A percentile compares a stretch with the other conserved stretches of the same genome.
Evolutionary conservation across 2,329 filamentous ascomycete species (phyloP).

Genomic region (Alternaria longipes): DNA sequence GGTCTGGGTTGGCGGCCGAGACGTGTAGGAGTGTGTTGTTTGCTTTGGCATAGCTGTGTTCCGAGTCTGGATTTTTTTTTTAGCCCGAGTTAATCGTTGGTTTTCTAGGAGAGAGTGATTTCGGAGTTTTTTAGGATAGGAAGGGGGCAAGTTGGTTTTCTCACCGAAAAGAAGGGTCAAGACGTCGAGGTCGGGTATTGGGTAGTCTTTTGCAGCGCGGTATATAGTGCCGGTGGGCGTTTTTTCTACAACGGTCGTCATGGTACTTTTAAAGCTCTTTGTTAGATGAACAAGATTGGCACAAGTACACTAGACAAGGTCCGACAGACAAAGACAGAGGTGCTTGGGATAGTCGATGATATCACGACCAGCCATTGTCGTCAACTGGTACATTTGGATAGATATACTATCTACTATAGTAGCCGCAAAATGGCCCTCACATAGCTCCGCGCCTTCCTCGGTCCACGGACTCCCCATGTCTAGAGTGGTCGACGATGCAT

Average conservation of each 20-base stretch:
- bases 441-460: background rate
- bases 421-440: background rate
- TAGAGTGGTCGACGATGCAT: background rate
- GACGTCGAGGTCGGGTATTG: constrained; percentile 52
- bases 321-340: background rate
- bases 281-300: background rate
- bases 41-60: constrained; percentile 52
- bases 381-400: background rate
- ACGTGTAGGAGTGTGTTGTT: constrained; percentile 65
- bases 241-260: constrained; percentile 48
- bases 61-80: constrained; percentile 27
- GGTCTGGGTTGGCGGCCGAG: constrained; percentile 65
- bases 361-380: background rate
- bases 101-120: too few relatives aligned
- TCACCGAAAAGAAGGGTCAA: constrained; percentile 55
- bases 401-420: background rate
- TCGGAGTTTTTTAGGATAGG: too few relatives aligned
- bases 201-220: constrained; percentile 42
- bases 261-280: constrained; percentile 12
- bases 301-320: background rate
- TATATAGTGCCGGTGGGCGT: constrained; percentile 44
- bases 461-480: background rate
- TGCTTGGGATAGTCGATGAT: background rate
- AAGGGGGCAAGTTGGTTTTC: background rate
- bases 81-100: too few relatives aligned